phyloP scores from a whole-genome alignment of 129 eudicot species.

The Apium graveolens region DNA sequence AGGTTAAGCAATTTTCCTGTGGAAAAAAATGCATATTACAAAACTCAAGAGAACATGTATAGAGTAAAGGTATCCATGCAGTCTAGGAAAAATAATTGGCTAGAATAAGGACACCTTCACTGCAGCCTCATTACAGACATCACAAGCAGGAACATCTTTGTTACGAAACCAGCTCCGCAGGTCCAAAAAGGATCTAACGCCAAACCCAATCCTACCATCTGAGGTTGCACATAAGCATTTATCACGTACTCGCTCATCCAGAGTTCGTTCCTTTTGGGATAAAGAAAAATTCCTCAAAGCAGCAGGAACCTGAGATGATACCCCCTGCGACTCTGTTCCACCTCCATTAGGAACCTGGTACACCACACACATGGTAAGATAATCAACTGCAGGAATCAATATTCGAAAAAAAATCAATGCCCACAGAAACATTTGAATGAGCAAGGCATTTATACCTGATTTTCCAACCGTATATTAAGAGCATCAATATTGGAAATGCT shows the following conservation, averaged over 20 bases:
- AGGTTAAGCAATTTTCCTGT: background rate
- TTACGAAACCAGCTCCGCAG: conserved; percentile 89
- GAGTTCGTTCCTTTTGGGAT: conserved; percentile 79
- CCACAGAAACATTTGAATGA: background rate
- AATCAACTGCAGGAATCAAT: background rate
- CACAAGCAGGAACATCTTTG: conserved; percentile 73
- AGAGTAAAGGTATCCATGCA: background rate
- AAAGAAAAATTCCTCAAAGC: conserved; percentile 64
- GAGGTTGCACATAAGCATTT: conserved; percentile 59
- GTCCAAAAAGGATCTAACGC: conserved; percentile 88
- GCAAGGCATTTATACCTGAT: conserved; percentile 41
- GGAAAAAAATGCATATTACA: background rate
- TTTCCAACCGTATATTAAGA: conserved; percentile 57
- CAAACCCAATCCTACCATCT: conserved; percentile 68
- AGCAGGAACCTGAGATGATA: conserved; percentile 47
- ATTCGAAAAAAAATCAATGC: too few species aligned
- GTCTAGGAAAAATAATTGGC: background rate
- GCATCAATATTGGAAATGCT: conserved; percentile 61
- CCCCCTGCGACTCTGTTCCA: conserved; percentile 39
- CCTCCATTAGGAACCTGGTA: conserved; percentile 32
- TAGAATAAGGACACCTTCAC: conserved; percentile 54
- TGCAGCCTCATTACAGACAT: conserved; percentile 90
- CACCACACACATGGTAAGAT: conserved; percentile 1
- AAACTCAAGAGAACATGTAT: background rate
- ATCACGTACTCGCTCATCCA: conserved; percentile 63